phyloP scores from a whole-genome alignment of 2,329 filamentous ascomycete species.

The Aureobasidium sp. region DNA sequence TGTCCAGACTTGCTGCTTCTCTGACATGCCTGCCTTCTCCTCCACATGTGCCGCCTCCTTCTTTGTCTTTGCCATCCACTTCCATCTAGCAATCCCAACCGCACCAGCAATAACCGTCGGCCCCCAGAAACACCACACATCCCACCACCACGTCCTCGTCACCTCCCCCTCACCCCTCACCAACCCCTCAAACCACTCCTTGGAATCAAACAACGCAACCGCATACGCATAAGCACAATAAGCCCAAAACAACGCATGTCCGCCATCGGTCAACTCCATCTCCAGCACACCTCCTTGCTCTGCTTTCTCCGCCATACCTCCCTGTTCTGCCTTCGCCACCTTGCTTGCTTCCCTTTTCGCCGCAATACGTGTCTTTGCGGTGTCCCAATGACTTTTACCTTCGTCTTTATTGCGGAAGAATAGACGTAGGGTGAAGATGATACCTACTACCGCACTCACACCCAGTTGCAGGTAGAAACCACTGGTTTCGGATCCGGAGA shows the following conservation, averaged over 20 bases:
- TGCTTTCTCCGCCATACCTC: not conserved
- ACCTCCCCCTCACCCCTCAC: not conserved
- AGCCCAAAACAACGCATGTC: not conserved
- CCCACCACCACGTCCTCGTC: not conserved
- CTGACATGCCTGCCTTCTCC: not conserved
- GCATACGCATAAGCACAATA: not conserved
- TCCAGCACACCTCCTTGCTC: not conserved
- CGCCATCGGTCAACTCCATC: not conserved
- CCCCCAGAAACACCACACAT: not conserved
- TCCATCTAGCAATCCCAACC: not conserved
- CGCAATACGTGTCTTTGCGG: not conserved
- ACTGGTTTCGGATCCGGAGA: too few species aligned
- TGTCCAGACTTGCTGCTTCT: not conserved
- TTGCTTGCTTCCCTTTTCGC: too few species aligned
- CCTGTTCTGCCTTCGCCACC: too few species aligned
- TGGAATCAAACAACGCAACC: not conserved
- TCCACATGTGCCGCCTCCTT: not conserved
- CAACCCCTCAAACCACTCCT: not conserved
- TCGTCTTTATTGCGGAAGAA: not conserved
- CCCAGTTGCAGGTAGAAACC: too few species aligned
- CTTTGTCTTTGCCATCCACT: not conserved
- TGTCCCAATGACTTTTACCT: not conserved
- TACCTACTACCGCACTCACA: too few species aligned
- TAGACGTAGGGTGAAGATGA: too few species aligned
- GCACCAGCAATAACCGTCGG: not conserved